Evolutionary conservation across 345 rosid genomes (phyloP), one percentile per base, ranked within the genome.

Genomic region (Noccaea caerulescens): DNA sequence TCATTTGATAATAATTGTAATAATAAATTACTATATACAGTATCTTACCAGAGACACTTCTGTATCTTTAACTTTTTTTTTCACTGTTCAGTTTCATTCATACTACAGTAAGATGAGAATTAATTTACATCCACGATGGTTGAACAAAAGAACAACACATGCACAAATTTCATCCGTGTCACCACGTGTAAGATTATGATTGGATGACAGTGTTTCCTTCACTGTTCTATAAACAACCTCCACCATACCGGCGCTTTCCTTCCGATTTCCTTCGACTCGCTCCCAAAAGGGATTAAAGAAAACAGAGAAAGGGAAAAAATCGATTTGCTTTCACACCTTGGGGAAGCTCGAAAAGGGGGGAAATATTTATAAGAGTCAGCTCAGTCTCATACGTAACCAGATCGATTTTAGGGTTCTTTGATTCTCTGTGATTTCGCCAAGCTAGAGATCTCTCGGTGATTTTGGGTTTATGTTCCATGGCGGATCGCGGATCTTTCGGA

Each of bases 401-500:
- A 76, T 76, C 75, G 75, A 58, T 54, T 46, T 55, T 55, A 33
- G 74, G 75, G 70, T 69, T 76, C 20, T 18, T 76, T 62, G 74
- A 44, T 36, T 53, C 45, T 53, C 63, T 61, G 51, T 63, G 75
- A 68, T 68, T 68, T 50, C 56, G 27, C 59, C 63, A 52, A 44
- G 59, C 64, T 55, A 44, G 41, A 66, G 60, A 76, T 76, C 73
- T 76, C 71, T 56, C 14, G 54, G 63, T 11, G 42, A 41, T 60
- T 71, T 63, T 30, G 60, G 47, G 49, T 66, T 64, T 69, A 18
- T 58, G 42, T 77, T 55, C 74, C 72, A 83, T 83, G 84, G 83
- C 84, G 65, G 87, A 81, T 81, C 87, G 79, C 14, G 79, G 79
- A 57, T 77, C 87, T 49, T 81, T 73, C 68, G 81, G 79, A 13